Percentiles rank a stretch among this genome's conserved stretches.
Conservation (phyloP, 805 yeast species). For the Hanseniaspora hatyaiensis region DNA sequence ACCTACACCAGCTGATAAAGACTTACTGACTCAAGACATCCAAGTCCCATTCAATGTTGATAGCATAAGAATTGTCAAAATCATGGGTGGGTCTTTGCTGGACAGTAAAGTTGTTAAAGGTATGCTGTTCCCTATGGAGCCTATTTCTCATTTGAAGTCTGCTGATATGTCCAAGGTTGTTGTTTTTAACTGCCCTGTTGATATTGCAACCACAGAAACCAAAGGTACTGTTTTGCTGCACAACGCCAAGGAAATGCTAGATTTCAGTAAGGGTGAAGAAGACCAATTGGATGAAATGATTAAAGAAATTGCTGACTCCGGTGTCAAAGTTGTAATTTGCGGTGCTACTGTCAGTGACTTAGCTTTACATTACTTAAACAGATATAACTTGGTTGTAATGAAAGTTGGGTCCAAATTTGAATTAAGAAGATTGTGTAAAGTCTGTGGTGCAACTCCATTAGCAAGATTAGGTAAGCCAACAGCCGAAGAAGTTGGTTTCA, state of each 20-base stretch:
- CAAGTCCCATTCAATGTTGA: slow-evolving; percentile 64
- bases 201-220: slow-evolving; percentile 92
- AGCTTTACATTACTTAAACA: slow-evolving; percentile 83
- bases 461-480: slow-evolving; percentile 90
- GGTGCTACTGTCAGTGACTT: slow-evolving; percentile 89
- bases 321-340: slow-evolving; percentile 82
- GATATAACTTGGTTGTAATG: slow-evolving; percentile 71
- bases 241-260: slow-evolving; percentile 93
- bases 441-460: slow-evolving; percentile 93
- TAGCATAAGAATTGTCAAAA: slow-evolving; percentile 86
- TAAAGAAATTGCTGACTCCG: slow-evolving; percentile 70
- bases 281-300: slow-evolving; percentile 77
- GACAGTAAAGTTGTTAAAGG: slow-evolving; percentile 79
- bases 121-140: slow-evolving; percentile 95
- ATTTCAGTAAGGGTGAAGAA: slow-evolving; percentile 93
- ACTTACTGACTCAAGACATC: slow-evolving; percentile 15
- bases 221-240: slow-evolving; percentile 94
- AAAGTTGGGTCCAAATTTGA: slow-evolving; percentile 91
- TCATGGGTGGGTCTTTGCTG: slow-evolving; percentile 78
- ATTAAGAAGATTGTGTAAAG: slow-evolving; percentile 83
- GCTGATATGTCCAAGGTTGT: slow-evolving; percentile 66
- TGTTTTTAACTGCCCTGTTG: slow-evolving; percentile 86
- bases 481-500: slow-evolving; percentile 83
- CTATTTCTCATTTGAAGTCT: slow-evolving; percentile 80
- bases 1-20: slow-evolving; percentile 35